phyloP scores from a whole-genome alignment of 805 yeast genomes.

The Ogataea paraovalis region DNA sequence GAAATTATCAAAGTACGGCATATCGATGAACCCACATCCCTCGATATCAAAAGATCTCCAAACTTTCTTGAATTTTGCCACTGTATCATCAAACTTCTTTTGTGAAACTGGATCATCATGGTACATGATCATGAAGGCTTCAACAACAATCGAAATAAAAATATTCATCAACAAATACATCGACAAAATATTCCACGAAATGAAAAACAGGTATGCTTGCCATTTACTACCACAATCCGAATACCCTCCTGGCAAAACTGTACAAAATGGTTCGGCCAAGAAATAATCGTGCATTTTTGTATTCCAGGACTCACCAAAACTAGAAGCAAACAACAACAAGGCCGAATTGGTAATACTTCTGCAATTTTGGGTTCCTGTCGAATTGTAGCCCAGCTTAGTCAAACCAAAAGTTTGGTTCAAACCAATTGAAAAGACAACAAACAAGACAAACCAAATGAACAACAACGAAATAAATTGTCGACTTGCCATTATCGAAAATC shows the following conservation, averaged over 20 bases:
- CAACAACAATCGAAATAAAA: constrained; percentile 78
- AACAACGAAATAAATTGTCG: constrained; percentile 67
- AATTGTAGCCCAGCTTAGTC: constrained; percentile 70
- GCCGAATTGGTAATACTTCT: constrained; percentile 77
- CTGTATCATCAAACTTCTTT: constrained; percentile 52
- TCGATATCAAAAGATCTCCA: constrained; percentile 73
- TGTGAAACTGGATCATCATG: constrained; percentile 39
- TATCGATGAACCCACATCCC: constrained; percentile 64
- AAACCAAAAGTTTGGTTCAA: constrained; percentile 83
- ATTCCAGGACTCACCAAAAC: constrained; percentile 94
- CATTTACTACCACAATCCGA: constrained; percentile 71
- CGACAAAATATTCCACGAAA: constrained; percentile 79
- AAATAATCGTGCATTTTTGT: constrained; percentile 70
- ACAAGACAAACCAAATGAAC: constrained; percentile 75
- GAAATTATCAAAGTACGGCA: constrained; percentile 48
- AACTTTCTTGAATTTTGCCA: constrained; percentile 56
- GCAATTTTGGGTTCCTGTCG: constrained; percentile 62
- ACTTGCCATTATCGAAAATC: constrained; percentile 67
- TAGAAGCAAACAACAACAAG: constrained; percentile 67
- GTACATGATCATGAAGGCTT: constrained; percentile 79
- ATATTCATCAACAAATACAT: constrained; percentile 87
- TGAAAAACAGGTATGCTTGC: constrained; percentile 52
- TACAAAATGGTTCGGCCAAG: constrained; percentile 61
- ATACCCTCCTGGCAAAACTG: constrained; percentile 30
- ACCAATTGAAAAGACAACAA: constrained; percentile 79